Conservation (phyloP, 225 moss, liverwort and hornwort species). For the Physcomitrium patens region DNA sequence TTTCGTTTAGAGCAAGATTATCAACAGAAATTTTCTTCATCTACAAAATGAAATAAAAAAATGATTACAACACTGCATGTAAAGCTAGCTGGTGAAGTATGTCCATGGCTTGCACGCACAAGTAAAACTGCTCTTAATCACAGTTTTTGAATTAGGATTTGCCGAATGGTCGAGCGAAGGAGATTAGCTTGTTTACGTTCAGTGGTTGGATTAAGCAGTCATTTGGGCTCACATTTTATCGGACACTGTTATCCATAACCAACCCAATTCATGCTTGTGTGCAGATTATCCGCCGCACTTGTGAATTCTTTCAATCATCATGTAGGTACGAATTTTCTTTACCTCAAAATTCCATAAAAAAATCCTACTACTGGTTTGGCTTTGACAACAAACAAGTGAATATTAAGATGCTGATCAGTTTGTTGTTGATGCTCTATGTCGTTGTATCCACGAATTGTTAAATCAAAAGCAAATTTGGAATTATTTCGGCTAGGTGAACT, state of each 20-base stretch:
- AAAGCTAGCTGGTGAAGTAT: not conserved
- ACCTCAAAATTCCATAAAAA: not conserved
- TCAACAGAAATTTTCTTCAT: not conserved
- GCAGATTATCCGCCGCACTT: not conserved
- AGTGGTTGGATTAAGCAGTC: not conserved
- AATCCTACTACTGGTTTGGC: not conserved
- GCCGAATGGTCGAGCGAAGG: too few species aligned
- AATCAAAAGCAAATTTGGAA: not conserved
- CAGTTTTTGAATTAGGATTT: not conserved
- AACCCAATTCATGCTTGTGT: not conserved
- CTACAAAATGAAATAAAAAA: too few species aligned
- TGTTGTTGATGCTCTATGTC: not conserved
- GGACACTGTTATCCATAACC: not conserved
- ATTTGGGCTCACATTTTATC: not conserved
- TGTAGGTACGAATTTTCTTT: not conserved
- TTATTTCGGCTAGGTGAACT: too few species aligned
- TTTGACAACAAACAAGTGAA: not conserved
- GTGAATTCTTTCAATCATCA: not conserved
- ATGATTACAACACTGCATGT: not conserved
- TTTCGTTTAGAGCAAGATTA: not conserved
- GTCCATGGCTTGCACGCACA: not conserved
- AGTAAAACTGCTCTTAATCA: not conserved
- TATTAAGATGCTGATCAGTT: not conserved
- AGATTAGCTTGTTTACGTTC: not conserved
- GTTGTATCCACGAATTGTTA: not conserved